phyloP scores from a whole-genome alignment of 2,329 filamentous ascomycete species.

The Ceratocystis colombiana region DNA sequence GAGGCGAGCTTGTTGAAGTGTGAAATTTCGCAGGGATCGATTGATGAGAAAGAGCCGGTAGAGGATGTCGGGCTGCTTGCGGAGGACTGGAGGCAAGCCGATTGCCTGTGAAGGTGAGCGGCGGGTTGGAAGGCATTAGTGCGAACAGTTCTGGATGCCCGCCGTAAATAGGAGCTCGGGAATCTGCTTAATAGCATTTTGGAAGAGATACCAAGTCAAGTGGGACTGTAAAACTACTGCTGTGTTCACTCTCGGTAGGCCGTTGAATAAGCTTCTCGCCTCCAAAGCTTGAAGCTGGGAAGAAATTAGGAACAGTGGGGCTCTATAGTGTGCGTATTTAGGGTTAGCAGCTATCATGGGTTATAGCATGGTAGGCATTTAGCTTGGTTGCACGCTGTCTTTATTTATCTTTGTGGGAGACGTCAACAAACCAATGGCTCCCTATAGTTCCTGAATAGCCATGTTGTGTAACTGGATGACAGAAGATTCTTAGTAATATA shows the following conservation, averaged over 20 bases:
- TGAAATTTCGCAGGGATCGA: conserved; percentile 79
- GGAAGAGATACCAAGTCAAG: background rate
- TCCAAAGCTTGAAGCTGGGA: background rate
- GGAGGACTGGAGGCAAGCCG: conserved; percentile 27
- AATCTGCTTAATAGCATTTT: background rate
- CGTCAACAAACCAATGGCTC: background rate
- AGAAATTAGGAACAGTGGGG: conserved; percentile 1
- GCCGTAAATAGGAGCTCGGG: background rate
- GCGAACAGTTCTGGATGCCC: background rate
- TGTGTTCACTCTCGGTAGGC: too few species aligned
- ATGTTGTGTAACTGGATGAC: background rate
- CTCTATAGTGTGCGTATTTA: background rate
- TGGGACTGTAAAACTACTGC: too few species aligned
- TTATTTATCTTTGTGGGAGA: background rate
- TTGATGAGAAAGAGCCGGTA: conserved; percentile 46
- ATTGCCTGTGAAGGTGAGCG: background rate
- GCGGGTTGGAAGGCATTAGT: background rate
- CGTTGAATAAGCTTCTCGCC: too few species aligned
- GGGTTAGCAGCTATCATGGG: background rate
- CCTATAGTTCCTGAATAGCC: background rate
- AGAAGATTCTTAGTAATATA: background rate
- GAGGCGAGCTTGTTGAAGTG: conserved; percentile 92
- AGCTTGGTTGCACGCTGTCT: background rate
- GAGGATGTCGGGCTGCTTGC: conserved; percentile 22
- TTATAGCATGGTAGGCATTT: background rate